Base-by-base conservation (phyloP, 1,284 basidiomycete genomes). In the Cerioporus squamosus region DNA sequence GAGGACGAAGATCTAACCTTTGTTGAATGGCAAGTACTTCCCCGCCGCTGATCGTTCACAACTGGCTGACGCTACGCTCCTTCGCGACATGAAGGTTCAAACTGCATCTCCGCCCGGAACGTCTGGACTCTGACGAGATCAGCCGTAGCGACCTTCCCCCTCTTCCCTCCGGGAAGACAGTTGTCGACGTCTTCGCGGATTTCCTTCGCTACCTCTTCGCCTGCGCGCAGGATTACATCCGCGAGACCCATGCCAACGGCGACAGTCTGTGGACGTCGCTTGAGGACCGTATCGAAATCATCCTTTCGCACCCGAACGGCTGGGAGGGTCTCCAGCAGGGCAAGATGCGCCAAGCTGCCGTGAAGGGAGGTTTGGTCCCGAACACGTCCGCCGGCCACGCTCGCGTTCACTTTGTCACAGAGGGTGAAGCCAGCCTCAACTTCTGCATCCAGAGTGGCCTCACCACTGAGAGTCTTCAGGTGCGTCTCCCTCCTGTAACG, bases 1-100 rank as follows among this genome's bases (percentile, higher is more conserved):
- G 79, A 80, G 48, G 80, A 83, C 4, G 74, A 82, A 50, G 70
- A 74, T 5, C 80, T 80, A 74, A 65, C 73, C 6, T 81, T 77
- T 38, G 77, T 81, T 0, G 79, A 83, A 69, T 86, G 83, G 84
- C 84, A 55, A n/a, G 61, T 62, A n/a, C n/a, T n/a, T n/a, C n/a
- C n/a, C n/a, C n/a, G 6, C 54, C 46, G 31, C 26, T 6, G 26
- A 9, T n/a, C 9, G 45, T 5, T 23, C 20, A 7, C 2, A 17
- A 29, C 26, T 29, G 26, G n/a, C n/a, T 29, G 26, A 3, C 26
- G 26, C n/a, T 29, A 29, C 26, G 9, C 1, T 44, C 43, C 8
- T 20, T 12, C 2, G 3, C 12, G 33, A 1, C 8, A 4, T 10
- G 14, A 7, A 86, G 84, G 85, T 87, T 85, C 74, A 86, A 87